Conservation (phyloP, 2,329 filamentous ascomycete genomes). For the Rhinocladiella mackenziei region DNA sequence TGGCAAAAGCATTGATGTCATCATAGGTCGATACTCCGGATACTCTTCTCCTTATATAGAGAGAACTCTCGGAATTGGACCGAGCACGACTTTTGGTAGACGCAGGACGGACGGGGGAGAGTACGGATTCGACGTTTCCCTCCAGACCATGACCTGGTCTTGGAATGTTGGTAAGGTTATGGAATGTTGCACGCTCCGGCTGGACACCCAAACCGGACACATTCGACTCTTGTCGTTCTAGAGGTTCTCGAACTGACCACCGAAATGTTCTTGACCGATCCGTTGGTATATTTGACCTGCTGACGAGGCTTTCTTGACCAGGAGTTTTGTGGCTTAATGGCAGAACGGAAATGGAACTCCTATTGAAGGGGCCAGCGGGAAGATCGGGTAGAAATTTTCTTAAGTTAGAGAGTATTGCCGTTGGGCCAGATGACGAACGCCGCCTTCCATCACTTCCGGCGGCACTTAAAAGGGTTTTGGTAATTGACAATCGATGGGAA, state of each 20-base stretch:
- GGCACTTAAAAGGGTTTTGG: conserved; percentile 9
- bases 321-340: conserved; percentile 8
- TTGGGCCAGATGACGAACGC: conserved; percentile 14
- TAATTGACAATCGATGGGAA: conserved; percentile 9
- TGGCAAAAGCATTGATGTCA: conserved; percentile 73
- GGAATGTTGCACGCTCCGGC: neutral
- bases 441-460: conserved; percentile 10
- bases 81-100: conserved; percentile 46
- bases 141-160: conserved; percentile 30
- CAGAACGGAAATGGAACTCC: conserved; percentile 16
- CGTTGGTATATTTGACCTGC: conserved; percentile 10
- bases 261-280: conserved; percentile 4
- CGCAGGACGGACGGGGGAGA: conserved; percentile 33
- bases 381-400: conserved; percentile 22
- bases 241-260: conserved; percentile 12
- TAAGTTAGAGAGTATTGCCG: conserved; percentile 14
- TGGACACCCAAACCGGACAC: neutral
- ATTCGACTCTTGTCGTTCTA: neutral
- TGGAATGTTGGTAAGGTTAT: neutral
- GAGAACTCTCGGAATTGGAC: conserved; percentile 71
- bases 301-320: conserved; percentile 3
- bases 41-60: conserved; percentile 66
- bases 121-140: conserved; percentile 17
- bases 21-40: conserved; percentile 79
- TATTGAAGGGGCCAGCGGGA: conserved; percentile 14